Evolutionary conservation across 495 filamentous ascomycete species (phyloP).

Genomic region (Neurospora sp.): DNA sequence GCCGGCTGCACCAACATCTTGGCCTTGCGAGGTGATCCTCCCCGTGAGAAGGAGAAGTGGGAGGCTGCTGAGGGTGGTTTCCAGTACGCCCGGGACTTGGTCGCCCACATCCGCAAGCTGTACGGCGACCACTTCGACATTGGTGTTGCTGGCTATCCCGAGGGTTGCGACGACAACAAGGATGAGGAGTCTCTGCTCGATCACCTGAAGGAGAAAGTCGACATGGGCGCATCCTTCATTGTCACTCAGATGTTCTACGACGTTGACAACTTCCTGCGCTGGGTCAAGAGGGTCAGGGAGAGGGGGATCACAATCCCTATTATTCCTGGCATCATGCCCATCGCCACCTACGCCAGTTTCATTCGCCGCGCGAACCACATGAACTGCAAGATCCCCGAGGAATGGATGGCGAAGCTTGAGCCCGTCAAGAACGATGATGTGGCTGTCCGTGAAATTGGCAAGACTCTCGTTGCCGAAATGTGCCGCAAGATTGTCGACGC

Average conservation of each 20-base stretch:
- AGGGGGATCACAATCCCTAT: slow-evolving; percentile 84
- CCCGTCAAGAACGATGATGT: slow-evolving; percentile 95
- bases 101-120: slow-evolving; percentile 78
- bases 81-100: slow-evolving; percentile 84
- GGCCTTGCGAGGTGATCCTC: slow-evolving; percentile 88
- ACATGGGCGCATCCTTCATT: slow-evolving; percentile 86
- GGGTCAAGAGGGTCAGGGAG: slow-evolving; percentile 76
- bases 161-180: slow-evolving; percentile 87
- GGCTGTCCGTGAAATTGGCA: slow-evolving; percentile 82
- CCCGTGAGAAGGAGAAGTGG: slow-evolving; percentile 91
- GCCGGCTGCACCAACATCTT: slow-evolving; percentile 97
- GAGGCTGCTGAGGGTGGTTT: slow-evolving; percentile 76
- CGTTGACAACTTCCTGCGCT: slow-evolving; percentile 82
- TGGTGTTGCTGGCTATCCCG: slow-evolving; percentile 93
- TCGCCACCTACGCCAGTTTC: slow-evolving; percentile 89
- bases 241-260: slow-evolving; percentile 99
- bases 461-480: slow-evolving; percentile 82
- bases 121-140: slow-evolving; percentile 98
- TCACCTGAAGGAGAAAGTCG: slow-evolving; percentile 95
- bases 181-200: slow-evolving; percentile 78
- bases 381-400: slow-evolving; percentile 66
- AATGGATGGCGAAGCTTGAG: slow-evolving; percentile 74
- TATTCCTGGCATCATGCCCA: slow-evolving; percentile 98
- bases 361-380: slow-evolving; percentile 83
- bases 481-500: slow-evolving; percentile 71